Percentiles rank a stretch among this genome's conserved stretches.
Conservation (phyloP, 805 yeast species). For the Citeromyces matritensis region DNA sequence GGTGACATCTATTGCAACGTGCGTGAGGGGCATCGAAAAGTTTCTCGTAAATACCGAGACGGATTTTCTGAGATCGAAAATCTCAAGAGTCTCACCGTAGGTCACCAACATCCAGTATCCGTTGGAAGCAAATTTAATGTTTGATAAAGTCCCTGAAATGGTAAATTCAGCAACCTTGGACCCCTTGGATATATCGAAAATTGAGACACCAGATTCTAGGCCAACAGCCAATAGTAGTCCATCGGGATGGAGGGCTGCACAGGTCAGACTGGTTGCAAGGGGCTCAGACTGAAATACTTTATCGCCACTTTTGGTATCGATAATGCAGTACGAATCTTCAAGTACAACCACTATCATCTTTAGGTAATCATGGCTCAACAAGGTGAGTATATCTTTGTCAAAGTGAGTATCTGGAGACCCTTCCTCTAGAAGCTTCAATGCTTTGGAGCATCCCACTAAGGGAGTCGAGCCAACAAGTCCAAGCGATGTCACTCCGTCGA, state of each 20-base stretch:
- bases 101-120: slow-evolving; percentile 43
- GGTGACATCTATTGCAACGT: slow-evolving; percentile 1
- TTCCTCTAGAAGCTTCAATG: too few relatives aligned
- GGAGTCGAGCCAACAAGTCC: too few relatives aligned
- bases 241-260: slow-evolving; percentile 15
- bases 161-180: slow-evolving; percentile 17
- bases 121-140: slow-evolving; percentile 39
- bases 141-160: slow-evolving; percentile 10
- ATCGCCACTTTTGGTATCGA: slow-evolving; percentile 4
- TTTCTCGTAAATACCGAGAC: too few relatives aligned
- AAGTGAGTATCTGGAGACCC: too few relatives aligned
- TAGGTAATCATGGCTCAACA: not conserved
- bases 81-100: slow-evolving; percentile 3
- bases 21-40: not conserved
- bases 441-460: too few relatives aligned
- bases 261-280: too few relatives aligned
- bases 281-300: slow-evolving; percentile 5
- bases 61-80: slow-evolving; percentile 11
- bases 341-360: not conserved
- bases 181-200: slow-evolving; percentile 24
- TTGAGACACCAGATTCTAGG: slow-evolving; percentile 15
- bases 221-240: slow-evolving; percentile 20
- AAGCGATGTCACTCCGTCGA: too few relatives aligned
- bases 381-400: not conserved
- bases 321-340: slow-evolving; percentile 1